These are phyloP conservation scores for Hevea brasiliensis DNA, from an alignment of 345 rosid species.

Conservation along the genomic window DNA sequence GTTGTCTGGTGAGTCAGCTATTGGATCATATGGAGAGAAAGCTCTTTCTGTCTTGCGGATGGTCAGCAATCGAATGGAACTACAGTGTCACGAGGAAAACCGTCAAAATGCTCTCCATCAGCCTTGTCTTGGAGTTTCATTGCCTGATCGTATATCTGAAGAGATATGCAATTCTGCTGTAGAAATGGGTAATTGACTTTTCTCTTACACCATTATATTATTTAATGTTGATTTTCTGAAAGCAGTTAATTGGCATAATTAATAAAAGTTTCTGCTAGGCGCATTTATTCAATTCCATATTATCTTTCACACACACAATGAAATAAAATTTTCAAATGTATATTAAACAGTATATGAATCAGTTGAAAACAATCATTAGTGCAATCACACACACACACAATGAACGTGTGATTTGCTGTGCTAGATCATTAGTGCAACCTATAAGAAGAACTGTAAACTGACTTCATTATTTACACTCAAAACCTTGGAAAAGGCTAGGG, in stretches of 20 bases:
- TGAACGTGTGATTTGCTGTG: background rate
- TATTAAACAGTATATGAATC: background rate
- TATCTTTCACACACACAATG: background rate
- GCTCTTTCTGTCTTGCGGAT: conserved; percentile 58
- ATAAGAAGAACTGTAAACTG: background rate
- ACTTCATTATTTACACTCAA: background rate
- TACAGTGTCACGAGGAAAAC: conserved; percentile 53
- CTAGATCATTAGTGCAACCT: too few species aligned
- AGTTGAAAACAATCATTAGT: background rate
- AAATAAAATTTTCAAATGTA: too few species aligned
- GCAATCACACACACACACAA: background rate
- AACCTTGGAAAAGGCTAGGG: background rate
- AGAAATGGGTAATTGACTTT: conserved; percentile 52
- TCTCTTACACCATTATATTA: background rate
- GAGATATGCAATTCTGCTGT: conserved; percentile 69
- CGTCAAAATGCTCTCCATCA: conserved; percentile 31
- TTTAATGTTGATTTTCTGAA: background rate
- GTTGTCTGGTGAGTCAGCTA: conserved; percentile 78
- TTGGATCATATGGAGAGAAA: conserved; percentile 59
- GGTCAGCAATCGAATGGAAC: conserved; percentile 64
- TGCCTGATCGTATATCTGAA: conserved; percentile 60
- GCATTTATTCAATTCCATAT: too few species aligned
- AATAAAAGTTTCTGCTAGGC: background rate
- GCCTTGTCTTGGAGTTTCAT: conserved; percentile 39
- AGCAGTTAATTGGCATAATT: background rate